Evolutionary conservation across 495 filamentous ascomycete genomes (phyloP), one percentile per base, ranked within the genome.

Genomic region (Hypoxylon crocopeplum): DNA sequence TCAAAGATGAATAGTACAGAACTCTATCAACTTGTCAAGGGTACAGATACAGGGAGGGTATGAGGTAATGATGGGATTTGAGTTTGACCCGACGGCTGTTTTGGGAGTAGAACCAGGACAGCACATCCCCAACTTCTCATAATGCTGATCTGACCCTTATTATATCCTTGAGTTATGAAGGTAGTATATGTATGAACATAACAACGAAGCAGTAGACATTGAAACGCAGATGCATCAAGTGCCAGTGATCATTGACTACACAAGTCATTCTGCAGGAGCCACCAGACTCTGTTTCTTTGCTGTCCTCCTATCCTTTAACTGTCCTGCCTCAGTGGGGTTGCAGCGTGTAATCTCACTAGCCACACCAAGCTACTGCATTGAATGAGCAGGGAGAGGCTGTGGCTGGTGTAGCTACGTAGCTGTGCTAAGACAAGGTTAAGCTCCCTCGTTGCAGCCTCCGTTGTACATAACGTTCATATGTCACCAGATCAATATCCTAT

Each of bases 251-350:
- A 53, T 32, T 58, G 44, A 56, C 41, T 47, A 53, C 15, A 15
- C 57, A 44, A 58, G 63, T 66, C 63, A 66, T 66, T 46, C 56
- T 58, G 48, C 62, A 56, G 62, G 52, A 40, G 32, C 50, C 62
- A 66, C 34, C 57, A 60, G 56, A 52, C 62, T 21, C 39, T 41
- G 49, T 48, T 34, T 54, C n/a, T 22, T 20, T 56, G 49, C 45
- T 45, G 33, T 44, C 37, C 2, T 24, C 25, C 16, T 12, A 36
- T 49, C 42, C 4, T 34, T 5, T 10, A 12, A 36, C 17, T 32
- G 24, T 27, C 3, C 24, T 4, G 24, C 3, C 24, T 36, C 45
- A 44, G 44, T 61, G 50, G 58, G 49, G 57, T 54, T 49, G 25
- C 49, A 61, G 37, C 38, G 17, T 47, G 38, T 25, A 47, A 32